Base-by-base conservation (phyloP, 2,329 filamentous ascomycete species). In the Cordyceps tenuipes region DNA sequence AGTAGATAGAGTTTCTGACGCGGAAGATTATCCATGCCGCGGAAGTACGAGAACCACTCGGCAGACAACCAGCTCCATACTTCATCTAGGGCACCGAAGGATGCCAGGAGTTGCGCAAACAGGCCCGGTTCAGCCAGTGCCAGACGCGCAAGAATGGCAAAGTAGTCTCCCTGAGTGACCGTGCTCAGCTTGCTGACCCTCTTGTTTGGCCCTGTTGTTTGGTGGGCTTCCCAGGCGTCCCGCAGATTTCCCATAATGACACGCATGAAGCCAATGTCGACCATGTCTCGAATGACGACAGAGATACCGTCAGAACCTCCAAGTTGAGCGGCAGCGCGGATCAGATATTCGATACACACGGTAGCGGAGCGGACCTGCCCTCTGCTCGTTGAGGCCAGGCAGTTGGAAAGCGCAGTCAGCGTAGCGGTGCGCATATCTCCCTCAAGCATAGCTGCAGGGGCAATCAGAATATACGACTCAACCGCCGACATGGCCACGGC, bases 101-200 rank as follows among this genome's bases (percentile, higher is more conserved):
- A 73, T 19, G 72, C 72, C 19, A 87, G 71, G 71, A 85, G 76
- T 19, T 82, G 77, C 5, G 86, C 76, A 65, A 96, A 88, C 2
- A 89, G 76, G 2, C 74, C 73, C 0, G 92, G 90, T 43, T 88
- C 88, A 0, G 86, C 85, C 2, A 96, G 75, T 0, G 87, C 83
- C 17, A 97, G 81, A 1, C 92, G 87, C 2, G 90, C 87, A 2
- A 99, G 79, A 2, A 97, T 85, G 5, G 85, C 83, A 68, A 96
- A 88, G 71, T 96, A 96, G 69, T 96, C 90, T 0, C 89, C 89
- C 68, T 96, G 86, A 0, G 89, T 86, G 12, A 91, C 81, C 13
- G 86, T 84, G 66, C 88, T 87, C 39, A 97, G 82, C 34, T 84
- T 82, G 46, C 86, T 82, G 21, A 83, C 79, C 65, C 82, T 88